Base-by-base conservation (phyloP, 2,329 filamentous ascomycete species). In the Colletotrichum orbiculare region DNA sequence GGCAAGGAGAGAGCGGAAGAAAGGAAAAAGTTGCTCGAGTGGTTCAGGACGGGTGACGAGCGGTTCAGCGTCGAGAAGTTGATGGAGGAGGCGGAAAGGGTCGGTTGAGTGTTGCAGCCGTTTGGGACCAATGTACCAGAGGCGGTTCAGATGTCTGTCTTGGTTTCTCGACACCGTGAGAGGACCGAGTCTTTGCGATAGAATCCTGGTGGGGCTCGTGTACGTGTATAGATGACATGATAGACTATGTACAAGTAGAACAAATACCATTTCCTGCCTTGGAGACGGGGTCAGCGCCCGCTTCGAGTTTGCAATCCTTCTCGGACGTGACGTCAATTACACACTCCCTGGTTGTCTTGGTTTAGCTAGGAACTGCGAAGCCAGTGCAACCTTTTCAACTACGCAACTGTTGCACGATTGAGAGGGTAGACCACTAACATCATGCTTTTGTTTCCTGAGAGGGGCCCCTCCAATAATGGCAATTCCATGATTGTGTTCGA, bases 31-130 rank as follows among this genome's bases (percentile, higher is more conserved):
- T 75, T 99, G 74, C 77, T 98, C 74, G 88, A 93, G 76, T 90
- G 90, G 85, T 99, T 99, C 77, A 90, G 87, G 1, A 83, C 81
- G 25, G 96, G 95, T 0, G 94, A 97, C 78, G 80, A 80, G 63
- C 83, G 83, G 56, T 99, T 99, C 75, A 93, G 87, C 70, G 85
- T 99, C 7, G 92, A 97, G 76, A 89, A 90, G 77, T 76, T 99
- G 73, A 78, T 99, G 67, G 93, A 96, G 69, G 95, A 98, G 83
- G 90, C 93, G 0, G 94, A 98, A 85, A 93, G 89, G 78, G 81
- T 96, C 74, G 85, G 80, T 55, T 88, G 54, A 66, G 46, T 13
- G 8, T 48, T 5, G 3, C 5, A 39, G 33, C 33, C 9, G 49
- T 38, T 5, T 33, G n/a, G 0, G 25, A 25, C 25, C 2, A 2